phyloP scores from a whole-genome alignment of 148 eudicot species.

The Chenopodium berlandieri region DNA sequence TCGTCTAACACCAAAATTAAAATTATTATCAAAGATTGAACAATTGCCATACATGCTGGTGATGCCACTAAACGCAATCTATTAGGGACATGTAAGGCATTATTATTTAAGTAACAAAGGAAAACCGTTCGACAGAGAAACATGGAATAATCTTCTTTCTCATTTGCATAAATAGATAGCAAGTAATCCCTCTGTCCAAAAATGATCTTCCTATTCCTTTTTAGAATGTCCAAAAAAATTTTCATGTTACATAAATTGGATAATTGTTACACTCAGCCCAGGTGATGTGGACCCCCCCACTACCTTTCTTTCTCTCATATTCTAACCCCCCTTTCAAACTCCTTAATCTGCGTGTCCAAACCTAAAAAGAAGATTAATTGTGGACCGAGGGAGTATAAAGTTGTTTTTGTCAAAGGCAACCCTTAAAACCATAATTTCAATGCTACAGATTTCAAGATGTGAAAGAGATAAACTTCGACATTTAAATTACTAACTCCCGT shows the following conservation, averaged over 20 bases:
- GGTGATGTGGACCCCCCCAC: no score
- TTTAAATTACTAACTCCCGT: background rate
- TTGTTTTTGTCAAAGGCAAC: no score
- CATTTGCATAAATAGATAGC: background rate
- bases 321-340: no score
- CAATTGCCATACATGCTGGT: background rate
- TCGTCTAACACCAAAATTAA: slow-evolving; percentile 34
- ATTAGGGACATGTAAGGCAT: background rate
- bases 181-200: no score
- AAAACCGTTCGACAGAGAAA: background rate
- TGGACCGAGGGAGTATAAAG: no score
- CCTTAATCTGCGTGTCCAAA: no score
- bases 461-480: background rate
- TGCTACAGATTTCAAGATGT: background rate
- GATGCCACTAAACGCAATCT: background rate
- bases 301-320: no score
- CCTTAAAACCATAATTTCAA: background rate
- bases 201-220: no score
- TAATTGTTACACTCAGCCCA: no score
- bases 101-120: background rate
- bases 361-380: no score
- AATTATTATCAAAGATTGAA: background rate
- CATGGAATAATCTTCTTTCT: background rate
- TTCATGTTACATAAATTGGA: no score
- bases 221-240: no score